Conservation (phyloP, 1,284 basidiomycete species). For the Sporisorium graminicola region DNA sequence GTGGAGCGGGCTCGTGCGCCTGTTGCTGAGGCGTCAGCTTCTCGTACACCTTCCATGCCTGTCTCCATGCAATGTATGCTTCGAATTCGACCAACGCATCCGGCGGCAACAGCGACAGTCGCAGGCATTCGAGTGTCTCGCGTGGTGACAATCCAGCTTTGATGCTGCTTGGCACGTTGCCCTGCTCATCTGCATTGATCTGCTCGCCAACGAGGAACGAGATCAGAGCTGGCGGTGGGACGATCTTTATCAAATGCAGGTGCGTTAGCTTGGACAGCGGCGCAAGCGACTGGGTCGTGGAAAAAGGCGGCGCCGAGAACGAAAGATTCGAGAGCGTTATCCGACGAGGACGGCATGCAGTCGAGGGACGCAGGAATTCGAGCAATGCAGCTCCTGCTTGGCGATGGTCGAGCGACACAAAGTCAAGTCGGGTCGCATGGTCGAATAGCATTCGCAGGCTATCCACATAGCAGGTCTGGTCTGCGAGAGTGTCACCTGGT, state of each 20-base stretch:
- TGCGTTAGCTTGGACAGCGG: slow-evolving; percentile 34
- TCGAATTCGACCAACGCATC: slow-evolving; percentile 38
- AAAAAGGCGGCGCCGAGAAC: slow-evolving; percentile 43
- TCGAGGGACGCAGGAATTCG: slow-evolving; percentile 26
- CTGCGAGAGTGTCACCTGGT: slow-evolving; percentile 36
- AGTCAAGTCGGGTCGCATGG: slow-evolving; percentile 28
- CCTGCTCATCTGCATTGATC: slow-evolving; percentile 34
- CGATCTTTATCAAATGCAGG: slow-evolving; percentile 45
- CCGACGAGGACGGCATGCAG: slow-evolving; percentile 31
- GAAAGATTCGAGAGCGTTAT: slow-evolving; percentile 41
- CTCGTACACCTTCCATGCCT: slow-evolving; percentile 39
- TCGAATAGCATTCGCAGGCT: slow-evolving; percentile 35
- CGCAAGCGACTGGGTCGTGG: slow-evolving; percentile 23
- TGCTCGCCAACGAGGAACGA: slow-evolving; percentile 30
- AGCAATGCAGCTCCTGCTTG: slow-evolving; percentile 34
- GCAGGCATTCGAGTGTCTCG: slow-evolving; percentile 26
- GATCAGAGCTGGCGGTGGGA: slow-evolving; percentile 42
- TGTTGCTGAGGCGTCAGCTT: slow-evolving; percentile 25
- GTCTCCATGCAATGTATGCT: slow-evolving; percentile 38
- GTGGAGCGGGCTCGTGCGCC: slow-evolving; percentile 28
- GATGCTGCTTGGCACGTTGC: slow-evolving; percentile 29
- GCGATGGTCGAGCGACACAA: slow-evolving; percentile 34
- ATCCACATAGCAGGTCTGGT: slow-evolving; percentile 33
- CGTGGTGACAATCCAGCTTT: slow-evolving; percentile 24
- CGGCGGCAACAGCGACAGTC: slow-evolving; percentile 40